phyloP scores from a whole-genome alignment of 2,329 filamentous ascomycete genomes.

The Exophiala sp. region DNA sequence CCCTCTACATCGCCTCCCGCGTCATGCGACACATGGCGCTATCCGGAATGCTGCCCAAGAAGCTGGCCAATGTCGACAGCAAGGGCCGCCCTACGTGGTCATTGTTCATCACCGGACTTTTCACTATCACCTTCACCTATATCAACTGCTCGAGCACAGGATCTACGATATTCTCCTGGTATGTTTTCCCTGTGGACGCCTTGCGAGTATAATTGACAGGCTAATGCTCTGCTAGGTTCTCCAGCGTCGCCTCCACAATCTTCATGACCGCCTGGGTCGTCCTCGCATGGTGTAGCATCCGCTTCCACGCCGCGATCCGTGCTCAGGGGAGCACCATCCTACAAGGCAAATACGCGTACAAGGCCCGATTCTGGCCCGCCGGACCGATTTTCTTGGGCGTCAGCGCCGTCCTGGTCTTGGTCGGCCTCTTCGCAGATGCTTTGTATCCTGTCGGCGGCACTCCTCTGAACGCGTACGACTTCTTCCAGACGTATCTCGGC shows the following conservation, averaged over 20 bases:
- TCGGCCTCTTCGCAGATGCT: neutral
- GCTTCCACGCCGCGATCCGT: slow-evolving; percentile 59
- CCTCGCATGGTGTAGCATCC: slow-evolving; percentile 59
- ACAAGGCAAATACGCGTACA: neutral
- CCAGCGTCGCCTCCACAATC: slow-evolving; percentile 67
- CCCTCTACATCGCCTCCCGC: slow-evolving; percentile 29
- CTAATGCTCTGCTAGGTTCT: slow-evolving; percentile 70
- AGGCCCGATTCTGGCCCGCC: neutral
- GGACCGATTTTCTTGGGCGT: neutral
- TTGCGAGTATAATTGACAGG: slow-evolving; percentile 52
- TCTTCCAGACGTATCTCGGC: neutral
- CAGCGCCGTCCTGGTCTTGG: neutral
- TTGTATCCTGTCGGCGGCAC: slow-evolving; percentile 1
- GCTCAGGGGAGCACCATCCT: neutral
- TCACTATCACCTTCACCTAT: slow-evolving; percentile 31
- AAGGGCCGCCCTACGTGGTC: slow-evolving; percentile 33
- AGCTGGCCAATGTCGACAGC: slow-evolving; percentile 31
- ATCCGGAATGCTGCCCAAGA: slow-evolving; percentile 30
- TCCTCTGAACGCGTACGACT: neutral
- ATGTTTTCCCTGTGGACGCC: slow-evolving; percentile 87
- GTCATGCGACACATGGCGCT: slow-evolving; percentile 33
- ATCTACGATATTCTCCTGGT: slow-evolving; percentile 61
- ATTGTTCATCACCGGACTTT: slow-evolving; percentile 29
- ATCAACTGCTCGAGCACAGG: slow-evolving; percentile 31
- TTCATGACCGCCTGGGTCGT: slow-evolving; percentile 67